Base-by-base conservation (phyloP, 306 rosid genomes). In the Cicer cuneatum region DNA sequence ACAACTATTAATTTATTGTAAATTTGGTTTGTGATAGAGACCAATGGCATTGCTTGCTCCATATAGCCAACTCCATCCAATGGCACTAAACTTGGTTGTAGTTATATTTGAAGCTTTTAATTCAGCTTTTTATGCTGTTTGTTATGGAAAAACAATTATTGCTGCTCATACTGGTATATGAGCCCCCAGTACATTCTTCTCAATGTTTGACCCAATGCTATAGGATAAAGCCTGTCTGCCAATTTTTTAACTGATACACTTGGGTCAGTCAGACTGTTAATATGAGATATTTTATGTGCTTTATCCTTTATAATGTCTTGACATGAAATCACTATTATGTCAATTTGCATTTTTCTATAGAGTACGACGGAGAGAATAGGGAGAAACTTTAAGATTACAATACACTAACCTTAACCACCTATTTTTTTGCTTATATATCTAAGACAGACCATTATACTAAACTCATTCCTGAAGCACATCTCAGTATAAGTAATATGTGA, bases 61-160 rank as follows among this genome's bases (percentile, higher is more conserved):
- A 43, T 57, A 10, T 54, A 79, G 73, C 29, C 14, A n/a, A 64
- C 45, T 35, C 35, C 62, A 64, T 21, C 38, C 49, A 9, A 10
- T 53, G 41, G 67, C 14, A 78, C 66, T 29, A 40, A 51, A 52
- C 37, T 61, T 78, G n/a, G 35, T 72, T 62, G 59, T 51, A 40
- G 68, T 62, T 33, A 70, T 73, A 82, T 53, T 54, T 73, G 77
- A 47, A 56, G 52, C 45, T 76, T 46, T 47, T 73, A 63, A 7
- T n/a, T 14, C 14, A 52, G 64, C 40, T n/a, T 54, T 38, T 58
- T 74, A 48, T 45, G n/a, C 48, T 71, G 57, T 69, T 59, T 65
- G 21, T 56, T 13, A 47, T 56, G 5, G 35, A 29, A 29, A 29
- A 29, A 46, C 18, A 61, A 16, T 63, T 62, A 29, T 33, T 18